Evolutionary conservation across 305 asterid genomes (phyloP), one percentile per base, ranked within the genome.

Genomic region (Fraxinus latifolia): DNA sequence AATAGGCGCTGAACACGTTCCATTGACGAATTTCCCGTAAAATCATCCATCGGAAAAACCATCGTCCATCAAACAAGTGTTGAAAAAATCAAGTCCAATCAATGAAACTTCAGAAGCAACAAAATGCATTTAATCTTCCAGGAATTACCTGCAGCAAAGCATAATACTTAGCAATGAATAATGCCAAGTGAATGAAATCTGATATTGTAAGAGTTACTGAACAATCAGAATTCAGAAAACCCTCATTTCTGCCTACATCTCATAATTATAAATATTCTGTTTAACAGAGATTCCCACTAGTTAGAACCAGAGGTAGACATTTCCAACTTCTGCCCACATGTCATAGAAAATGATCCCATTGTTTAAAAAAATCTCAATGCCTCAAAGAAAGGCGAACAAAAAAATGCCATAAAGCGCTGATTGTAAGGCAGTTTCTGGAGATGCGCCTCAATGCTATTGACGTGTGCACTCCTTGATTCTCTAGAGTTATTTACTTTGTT

Each of bases 131-230:
- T 50, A 50, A 50, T 50, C 60, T 50, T 50, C 60, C 7, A 4
- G 60, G 21, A 50, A 50, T 50, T 50, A 6, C 60, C 60, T 50
- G 60, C 60, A 55, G 67, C 67, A 55, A 55, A 7, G 67, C 27
- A 55, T 55, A 17, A 25, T 55, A 55, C 9, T 55, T 55, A 55
- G 67, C 25, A 17, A 55, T 55, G 25, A 55, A 5, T 55, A 17
- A 55, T 55, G 67, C 67, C 67, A 55, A n/a, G 29, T 78, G 60
- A 81, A 62, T 77, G 44, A 77, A 58, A 12, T 65, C 31, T 53
- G 67, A 67, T 70, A 4, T 78, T 27, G 8, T 7, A 71, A 11
- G 62, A 15, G 15, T 55, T 44, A 55, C 44, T 7, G 44, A n/a
- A 25, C 58, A 62, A 72, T 31, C 17, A 80, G 58, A 62, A 50